Conservation (phyloP, 352 stramenopile species). For the Blastocystis sp. region DNA sequence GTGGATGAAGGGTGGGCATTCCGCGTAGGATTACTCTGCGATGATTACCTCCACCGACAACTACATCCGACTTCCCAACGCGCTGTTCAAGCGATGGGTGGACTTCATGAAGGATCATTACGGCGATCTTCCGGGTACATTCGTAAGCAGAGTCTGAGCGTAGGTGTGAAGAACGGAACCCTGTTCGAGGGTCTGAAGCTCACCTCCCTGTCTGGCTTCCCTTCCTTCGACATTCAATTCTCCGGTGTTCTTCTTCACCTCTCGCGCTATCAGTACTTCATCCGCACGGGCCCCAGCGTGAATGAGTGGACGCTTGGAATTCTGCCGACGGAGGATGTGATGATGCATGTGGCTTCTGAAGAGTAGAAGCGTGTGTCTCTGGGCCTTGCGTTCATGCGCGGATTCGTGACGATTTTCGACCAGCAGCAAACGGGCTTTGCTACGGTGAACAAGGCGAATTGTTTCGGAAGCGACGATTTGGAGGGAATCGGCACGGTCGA, state of each 20-base stretch:
- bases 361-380: conserved; percentile 12
- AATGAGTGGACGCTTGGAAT: conserved; percentile 1
- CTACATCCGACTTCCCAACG: conserved; percentile 10
- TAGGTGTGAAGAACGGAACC: conserved; percentile 28
- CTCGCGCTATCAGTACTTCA: conserved; percentile 43
- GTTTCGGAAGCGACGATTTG: conserved; percentile 17
- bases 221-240: conserved; percentile 15
- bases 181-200: conserved; percentile 21
- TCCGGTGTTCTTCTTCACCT: conserved; percentile 54
- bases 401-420: conserved; percentile 36
- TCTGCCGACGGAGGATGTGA: conserved; percentile 3
- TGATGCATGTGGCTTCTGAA: not conserved
- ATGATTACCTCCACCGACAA: not conserved
- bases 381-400: conserved; percentile 31
- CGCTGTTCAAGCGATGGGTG: not conserved
- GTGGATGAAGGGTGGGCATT: not conserved
- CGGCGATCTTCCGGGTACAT: not conserved
- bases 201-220: not conserved
- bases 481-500: conserved; percentile 3
- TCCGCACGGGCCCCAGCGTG: not conserved
- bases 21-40: not conserved
- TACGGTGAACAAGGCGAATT: conserved; percentile 23
- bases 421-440: conserved; percentile 36
- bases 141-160: not conserved
- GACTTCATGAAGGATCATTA: conserved; percentile 29